These are phyloP conservation scores for Parastagonospora avenae DNA, from an alignment of 2,329 filamentous ascomycete genomes.

Conservation along the genomic window DNA sequence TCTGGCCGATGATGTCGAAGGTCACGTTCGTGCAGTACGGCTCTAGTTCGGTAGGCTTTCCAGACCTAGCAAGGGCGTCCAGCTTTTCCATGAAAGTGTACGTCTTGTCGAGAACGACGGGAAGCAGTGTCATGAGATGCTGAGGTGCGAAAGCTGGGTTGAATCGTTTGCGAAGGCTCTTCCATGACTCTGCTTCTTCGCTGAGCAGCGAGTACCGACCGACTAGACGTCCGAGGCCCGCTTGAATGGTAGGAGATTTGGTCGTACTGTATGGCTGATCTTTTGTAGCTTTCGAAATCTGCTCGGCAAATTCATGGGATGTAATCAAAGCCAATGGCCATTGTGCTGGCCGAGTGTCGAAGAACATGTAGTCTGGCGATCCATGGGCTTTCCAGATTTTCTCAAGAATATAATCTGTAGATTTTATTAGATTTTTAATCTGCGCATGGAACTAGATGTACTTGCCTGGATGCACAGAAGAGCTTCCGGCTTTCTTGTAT, in stretches of 20 bases:
- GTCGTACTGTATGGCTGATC: conserved; percentile 35
- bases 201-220: conserved; percentile 36
- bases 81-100: conserved; percentile 39
- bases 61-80: conserved; percentile 30
- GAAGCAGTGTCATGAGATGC: conserved; percentile 43
- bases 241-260: conserved; percentile 42
- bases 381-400: conserved; percentile 33
- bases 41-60: conserved; percentile 36
- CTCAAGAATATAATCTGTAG: conserved; percentile 41
- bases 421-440: background rate
- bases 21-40: conserved; percentile 37
- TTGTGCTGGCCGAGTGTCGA: conserved; percentile 40
- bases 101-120: conserved; percentile 44
- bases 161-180: conserved; percentile 41
- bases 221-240: conserved; percentile 23
- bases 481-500: conserved; percentile 31
- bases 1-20: conserved; percentile 44
- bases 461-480: conserved; percentile 35
- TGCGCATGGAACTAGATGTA: background rate
- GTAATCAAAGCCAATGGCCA: conserved; percentile 30
- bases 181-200: conserved; percentile 41
- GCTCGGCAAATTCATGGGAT: conserved; percentile 44
- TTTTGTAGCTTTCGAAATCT: conserved; percentile 36
- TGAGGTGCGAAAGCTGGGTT: conserved; percentile 46
- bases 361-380: conserved; percentile 31